phyloP scores from a whole-genome alignment of 805 yeast species.

The Wickerhamomyces hampshirensis region DNA sequence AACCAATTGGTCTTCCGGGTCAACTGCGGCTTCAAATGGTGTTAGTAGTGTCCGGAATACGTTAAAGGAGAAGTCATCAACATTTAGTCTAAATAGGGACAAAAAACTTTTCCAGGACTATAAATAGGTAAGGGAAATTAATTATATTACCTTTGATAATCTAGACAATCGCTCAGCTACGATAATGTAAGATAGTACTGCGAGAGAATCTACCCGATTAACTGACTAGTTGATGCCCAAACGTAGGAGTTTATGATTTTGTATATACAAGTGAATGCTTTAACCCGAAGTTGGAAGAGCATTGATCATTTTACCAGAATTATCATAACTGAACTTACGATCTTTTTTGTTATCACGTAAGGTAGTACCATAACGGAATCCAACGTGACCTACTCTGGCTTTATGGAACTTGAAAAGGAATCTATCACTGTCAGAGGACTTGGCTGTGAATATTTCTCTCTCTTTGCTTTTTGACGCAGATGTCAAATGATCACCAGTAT shows the following conservation, averaged over 20 bases:
- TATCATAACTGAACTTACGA: constrained; percentile 68
- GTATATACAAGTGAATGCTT: constrained; percentile 8
- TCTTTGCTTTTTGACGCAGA: constrained; percentile 21
- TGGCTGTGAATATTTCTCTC: constrained; percentile 46
- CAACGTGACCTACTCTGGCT: constrained; percentile 79
- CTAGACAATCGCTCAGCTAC: no score
- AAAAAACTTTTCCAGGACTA: constrained; percentile 10
- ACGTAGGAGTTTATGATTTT: no score
- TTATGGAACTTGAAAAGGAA: constrained; percentile 68
- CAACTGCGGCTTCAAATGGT: constrained; percentile 6
- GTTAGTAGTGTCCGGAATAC: constrained; percentile 6
- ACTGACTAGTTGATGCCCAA: no score
- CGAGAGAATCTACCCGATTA: no score
- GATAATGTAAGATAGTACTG: no score
- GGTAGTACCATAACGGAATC: constrained; percentile 87
- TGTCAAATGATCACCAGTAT: constrained; percentile 46
- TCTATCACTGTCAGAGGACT: constrained; percentile 42
- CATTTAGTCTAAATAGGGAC: constrained; percentile 21
- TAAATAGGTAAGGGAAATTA: neutral
- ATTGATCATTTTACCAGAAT: constrained; percentile 49
- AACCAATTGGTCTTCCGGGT: constrained; percentile 12
- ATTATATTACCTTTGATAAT: no score
- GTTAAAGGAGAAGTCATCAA: constrained; percentile 22
- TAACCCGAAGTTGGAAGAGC: constrained; percentile 26
- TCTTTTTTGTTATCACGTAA: constrained; percentile 85